Evolutionary conservation across 768 basidiomycete species (phyloP).

Genomic region (Glaciozyma martinii): DNA sequence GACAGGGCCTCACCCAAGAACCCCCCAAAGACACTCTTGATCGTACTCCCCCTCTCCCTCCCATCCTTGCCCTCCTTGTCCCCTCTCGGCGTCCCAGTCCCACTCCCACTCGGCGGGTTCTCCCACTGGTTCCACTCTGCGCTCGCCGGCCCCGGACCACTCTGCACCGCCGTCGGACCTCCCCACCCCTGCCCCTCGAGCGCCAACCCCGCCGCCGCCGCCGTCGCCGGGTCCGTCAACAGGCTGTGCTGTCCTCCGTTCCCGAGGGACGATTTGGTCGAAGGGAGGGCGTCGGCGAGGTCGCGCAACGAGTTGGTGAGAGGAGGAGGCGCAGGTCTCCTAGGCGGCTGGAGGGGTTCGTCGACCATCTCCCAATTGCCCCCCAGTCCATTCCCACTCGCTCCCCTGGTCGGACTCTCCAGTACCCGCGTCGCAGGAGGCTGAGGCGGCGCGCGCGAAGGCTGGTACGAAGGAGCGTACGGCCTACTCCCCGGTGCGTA

Average conservation of each 20-base stretch:
- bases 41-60: constrained; percentile 19
- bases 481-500: constrained; percentile 21
- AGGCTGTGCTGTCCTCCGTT: constrained; percentile 13
- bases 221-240: constrained; percentile 30
- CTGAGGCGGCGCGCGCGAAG: neutral
- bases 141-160: no score
- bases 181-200: neutral
- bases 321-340: neutral
- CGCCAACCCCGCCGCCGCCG: constrained; percentile 21
- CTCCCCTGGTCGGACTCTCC: neutral
- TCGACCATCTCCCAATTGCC: constrained; percentile 12
- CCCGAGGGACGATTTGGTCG: constrained; percentile 1
- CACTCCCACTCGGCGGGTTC: neutral
- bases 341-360: neutral
- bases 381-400: neutral
- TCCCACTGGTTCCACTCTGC: neutral
- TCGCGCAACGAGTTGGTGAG: constrained; percentile 3
- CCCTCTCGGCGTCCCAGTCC: neutral
- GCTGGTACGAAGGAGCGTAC: neutral
- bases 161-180: neutral
- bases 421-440: neutral
- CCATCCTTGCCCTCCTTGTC: constrained; percentile 22
- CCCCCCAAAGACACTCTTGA: constrained; percentile 17
- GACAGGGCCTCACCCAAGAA: constrained; percentile 17
- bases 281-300: constrained; percentile 4